phyloP scores from a whole-genome alignment of 192 early-diverging fungal genomes.

The Coemansia reversa region DNA sequence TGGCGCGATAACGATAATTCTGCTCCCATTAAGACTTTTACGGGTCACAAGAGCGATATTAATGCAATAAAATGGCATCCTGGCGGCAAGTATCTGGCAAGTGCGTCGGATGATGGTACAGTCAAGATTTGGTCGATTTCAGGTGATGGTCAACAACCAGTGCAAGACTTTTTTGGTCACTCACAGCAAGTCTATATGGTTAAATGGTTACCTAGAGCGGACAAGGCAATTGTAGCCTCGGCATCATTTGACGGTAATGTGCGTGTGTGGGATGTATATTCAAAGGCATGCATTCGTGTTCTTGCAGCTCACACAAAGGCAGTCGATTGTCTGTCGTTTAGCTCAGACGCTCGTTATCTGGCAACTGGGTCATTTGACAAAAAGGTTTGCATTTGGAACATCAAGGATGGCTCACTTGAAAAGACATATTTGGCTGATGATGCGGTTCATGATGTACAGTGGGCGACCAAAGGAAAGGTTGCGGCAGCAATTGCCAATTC shows the following conservation, averaged over 20 bases:
- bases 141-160: slow-evolving; percentile 15
- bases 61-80: slow-evolving; percentile 53
- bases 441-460: slow-evolving; percentile 50
- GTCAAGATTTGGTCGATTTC: slow-evolving; percentile 45
- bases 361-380: slow-evolving; percentile 80
- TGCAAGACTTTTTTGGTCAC: slow-evolving; percentile 58
- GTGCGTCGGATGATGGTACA: slow-evolving; percentile 49
- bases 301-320: slow-evolving; percentile 69
- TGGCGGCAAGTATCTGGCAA: slow-evolving; percentile 46
- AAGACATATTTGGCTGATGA: slow-evolving; percentile 47
- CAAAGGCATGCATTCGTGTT: slow-evolving; percentile 63
- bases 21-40: slow-evolving; percentile 70
- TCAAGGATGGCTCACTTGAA: slow-evolving; percentile 46
- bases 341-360: slow-evolving; percentile 68
- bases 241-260: slow-evolving; percentile 80
- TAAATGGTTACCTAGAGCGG: slow-evolving; percentile 74
- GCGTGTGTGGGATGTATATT: slow-evolving; percentile 82
- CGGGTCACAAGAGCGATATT: slow-evolving; percentile 71
- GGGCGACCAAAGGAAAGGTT: slow-evolving; percentile 42
- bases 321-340: slow-evolving; percentile 75
- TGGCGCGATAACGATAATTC: slow-evolving; percentile 66
- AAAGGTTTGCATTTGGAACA: slow-evolving; percentile 70
- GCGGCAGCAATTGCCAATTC: slow-evolving; percentile 45
- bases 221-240: slow-evolving; percentile 65
- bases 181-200: slow-evolving; percentile 74